phyloP scores from a whole-genome alignment of 1,139 yeast species.

The Lodderomyces jiufengensis region DNA sequence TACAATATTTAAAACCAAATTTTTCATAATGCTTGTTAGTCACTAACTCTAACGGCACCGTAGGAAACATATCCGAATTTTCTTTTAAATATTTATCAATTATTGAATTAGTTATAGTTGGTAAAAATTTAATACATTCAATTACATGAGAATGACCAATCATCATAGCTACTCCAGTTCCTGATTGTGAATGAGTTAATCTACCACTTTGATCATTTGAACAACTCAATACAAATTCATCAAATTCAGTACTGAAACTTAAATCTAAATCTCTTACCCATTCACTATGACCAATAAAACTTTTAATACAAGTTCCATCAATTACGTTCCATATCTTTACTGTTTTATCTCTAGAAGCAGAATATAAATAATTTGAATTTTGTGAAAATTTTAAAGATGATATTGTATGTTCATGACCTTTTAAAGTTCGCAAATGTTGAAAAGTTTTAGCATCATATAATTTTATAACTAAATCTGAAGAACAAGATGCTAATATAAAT shows the following conservation, averaged over 20 bases:
- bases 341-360: conserved; percentile 75
- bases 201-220: conserved; percentile 80
- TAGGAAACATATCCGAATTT: conserved; percentile 29
- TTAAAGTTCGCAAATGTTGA: conserved; percentile 58
- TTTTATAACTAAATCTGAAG: conserved; percentile 71
- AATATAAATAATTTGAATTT: conserved; percentile 47
- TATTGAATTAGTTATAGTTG: conserved; percentile 44
- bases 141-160: conserved; percentile 83
- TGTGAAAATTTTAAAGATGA: conserved; percentile 57
- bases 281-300: conserved; percentile 77
- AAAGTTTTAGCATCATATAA: conserved; percentile 62
- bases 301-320: conserved; percentile 64
- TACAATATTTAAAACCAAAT: conserved; percentile 63
- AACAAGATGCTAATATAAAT: conserved; percentile 53
- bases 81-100: conserved; percentile 48
- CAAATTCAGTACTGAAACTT: conserved; percentile 20
- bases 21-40: conserved; percentile 27
- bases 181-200: conserved; percentile 59
- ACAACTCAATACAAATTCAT: conserved; percentile 67
- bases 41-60: conserved; percentile 31
- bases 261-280: conserved; percentile 77
- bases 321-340: conserved; percentile 74
- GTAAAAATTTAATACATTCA: conserved; percentile 70
- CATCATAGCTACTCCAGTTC: conserved; percentile 65
- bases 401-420: conserved; percentile 91